A percentile compares a stretch with the other conserved stretches of the same genome.
Evolutionary conservation across 23 red algal genomes (phyloP).

Genomic region (Agarophyton chilense): DNA sequence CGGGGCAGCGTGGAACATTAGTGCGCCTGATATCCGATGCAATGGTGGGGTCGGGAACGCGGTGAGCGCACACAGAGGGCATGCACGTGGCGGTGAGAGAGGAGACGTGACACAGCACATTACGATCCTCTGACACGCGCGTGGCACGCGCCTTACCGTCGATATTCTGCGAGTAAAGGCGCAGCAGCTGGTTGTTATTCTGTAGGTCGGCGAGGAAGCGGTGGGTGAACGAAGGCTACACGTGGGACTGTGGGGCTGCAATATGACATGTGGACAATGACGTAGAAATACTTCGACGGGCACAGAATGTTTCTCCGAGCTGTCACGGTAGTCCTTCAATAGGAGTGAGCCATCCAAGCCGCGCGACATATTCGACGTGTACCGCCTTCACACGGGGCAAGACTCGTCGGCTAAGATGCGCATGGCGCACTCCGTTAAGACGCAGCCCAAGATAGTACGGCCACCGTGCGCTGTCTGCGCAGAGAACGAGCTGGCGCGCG

Average conservation of each 20-base stretch:
- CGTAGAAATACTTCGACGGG: no score
- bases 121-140: constrained; percentile 58
- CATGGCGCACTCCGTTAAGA: constrained; percentile 1
- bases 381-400: constrained; percentile 35
- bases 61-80: no score
- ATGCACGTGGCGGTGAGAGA: constrained; percentile 79
- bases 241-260: no score
- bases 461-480: constrained; percentile 3
- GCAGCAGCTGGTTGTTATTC: constrained; percentile 36
- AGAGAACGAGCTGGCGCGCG: neutral
- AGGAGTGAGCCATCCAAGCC: no score
- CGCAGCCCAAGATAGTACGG: neutral
- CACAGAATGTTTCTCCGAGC: no score
- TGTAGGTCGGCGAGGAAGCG: constrained; percentile 80
- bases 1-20: constrained; percentile 48
- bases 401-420: constrained; percentile 51
- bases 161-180: constrained; percentile 99
- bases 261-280: no score
- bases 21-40: constrained; percentile 47
- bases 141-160: constrained; percentile 53
- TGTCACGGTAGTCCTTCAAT: no score
- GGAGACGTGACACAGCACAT: constrained; percentile 87
- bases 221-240: constrained; percentile 75
- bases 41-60: no score
- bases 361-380: constrained; percentile 21